Conservation (phyloP, 495 filamentous ascomycete species). For the Penicillium longicatenatum region DNA sequence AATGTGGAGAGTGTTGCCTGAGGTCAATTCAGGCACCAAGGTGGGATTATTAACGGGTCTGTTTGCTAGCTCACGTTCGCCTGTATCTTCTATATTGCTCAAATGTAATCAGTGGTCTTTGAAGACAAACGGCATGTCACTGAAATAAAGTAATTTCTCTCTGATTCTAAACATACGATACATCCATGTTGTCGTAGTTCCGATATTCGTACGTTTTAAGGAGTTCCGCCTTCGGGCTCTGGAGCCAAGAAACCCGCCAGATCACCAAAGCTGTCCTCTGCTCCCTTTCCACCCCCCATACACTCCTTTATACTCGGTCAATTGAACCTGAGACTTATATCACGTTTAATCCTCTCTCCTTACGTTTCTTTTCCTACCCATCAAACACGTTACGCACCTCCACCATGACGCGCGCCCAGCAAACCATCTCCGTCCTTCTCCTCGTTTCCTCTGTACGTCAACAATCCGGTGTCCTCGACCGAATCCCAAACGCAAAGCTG, state of each 20-base stretch:
- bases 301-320: conserved; percentile 24
- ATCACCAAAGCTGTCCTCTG: conserved; percentile 23
- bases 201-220: not conserved
- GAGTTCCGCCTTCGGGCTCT: conserved; percentile 22
- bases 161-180: not conserved
- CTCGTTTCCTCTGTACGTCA: conserved; percentile 79
- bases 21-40: conserved; percentile 25
- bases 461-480: conserved; percentile 5
- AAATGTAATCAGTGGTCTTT: not conserved
- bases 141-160: not conserved
- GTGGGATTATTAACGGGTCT: not conserved
- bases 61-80: not conserved
- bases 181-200: not conserved
- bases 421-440: conserved; percentile 83
- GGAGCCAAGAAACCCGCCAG: conserved; percentile 10
- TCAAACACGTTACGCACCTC: conserved; percentile 9
- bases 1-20: conserved; percentile 24
- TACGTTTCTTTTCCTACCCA: conserved; percentile 2
- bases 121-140: not conserved
- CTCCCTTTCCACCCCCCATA: conserved; percentile 11
- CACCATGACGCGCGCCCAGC: conserved; percentile 90
- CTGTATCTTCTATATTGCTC: not conserved
- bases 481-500: not conserved
- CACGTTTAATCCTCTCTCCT: conserved; percentile 7
- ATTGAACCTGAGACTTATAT: conserved; percentile 16